Evolutionary conservation across 345 rosid species (phyloP).

Genomic region (Brassica juncea): DNA sequence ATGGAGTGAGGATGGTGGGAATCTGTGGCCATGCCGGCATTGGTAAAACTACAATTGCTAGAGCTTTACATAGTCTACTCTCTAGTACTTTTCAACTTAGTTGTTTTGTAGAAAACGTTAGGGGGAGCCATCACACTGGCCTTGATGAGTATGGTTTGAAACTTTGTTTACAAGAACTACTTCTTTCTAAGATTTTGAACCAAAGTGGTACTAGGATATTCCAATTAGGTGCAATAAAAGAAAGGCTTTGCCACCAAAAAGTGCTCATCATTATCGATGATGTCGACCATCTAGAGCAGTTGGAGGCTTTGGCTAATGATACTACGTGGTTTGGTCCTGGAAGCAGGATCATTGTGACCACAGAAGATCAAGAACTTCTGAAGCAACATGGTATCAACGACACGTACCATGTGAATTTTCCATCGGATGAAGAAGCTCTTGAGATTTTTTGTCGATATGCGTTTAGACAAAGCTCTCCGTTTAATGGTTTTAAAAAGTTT

Average conservation of each 20-base stretch:
- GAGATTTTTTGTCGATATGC: neutral
- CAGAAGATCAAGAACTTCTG: neutral
- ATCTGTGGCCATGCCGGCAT: neutral
- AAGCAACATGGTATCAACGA: neutral
- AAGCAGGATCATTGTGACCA: neutral
- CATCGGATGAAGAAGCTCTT: neutral
- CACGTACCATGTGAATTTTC: neutral
- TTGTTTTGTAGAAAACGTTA: neutral
- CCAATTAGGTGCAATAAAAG: neutral
- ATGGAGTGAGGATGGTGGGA: neutral
- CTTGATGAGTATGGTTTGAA: neutral
- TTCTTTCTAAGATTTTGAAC: neutral
- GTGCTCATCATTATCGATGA: constrained; percentile 17
- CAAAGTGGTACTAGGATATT: neutral
- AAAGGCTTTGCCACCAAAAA: neutral
- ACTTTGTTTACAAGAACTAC: neutral
- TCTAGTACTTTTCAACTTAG: neutral
- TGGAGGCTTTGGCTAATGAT: neutral
- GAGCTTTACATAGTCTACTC: neutral
- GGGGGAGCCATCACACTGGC: neutral
- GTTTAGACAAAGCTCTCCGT: neutral
- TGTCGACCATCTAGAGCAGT: neutral
- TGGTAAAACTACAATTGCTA: neutral
- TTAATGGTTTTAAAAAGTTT: neutral
- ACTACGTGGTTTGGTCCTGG: constrained; percentile 2